A percentile compares a stretch with the other conserved stretches of the same genome.
Evolutionary conservation across 2,329 filamentous ascomycete species (phyloP).

Genomic region (Hypoxylon sp.): DNA sequence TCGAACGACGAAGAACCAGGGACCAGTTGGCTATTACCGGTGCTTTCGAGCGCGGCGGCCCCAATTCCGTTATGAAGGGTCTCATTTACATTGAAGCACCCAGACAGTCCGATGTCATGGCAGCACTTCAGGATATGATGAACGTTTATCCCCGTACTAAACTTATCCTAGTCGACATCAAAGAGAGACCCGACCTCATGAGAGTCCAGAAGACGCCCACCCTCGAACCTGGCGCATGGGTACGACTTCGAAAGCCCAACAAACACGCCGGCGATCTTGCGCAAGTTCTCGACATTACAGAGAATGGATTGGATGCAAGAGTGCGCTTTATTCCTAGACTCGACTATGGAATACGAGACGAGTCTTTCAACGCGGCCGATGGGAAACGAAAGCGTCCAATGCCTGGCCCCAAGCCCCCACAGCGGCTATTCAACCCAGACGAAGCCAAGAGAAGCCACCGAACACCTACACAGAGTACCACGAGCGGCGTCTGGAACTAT

Average conservation of each 20-base stretch:
- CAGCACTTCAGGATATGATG: slow-evolving; percentile 83
- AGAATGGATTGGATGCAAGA: slow-evolving; percentile 88
- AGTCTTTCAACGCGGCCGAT: slow-evolving; percentile 65
- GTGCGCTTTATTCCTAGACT: slow-evolving; percentile 90
- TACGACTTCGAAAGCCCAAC: slow-evolving; percentile 82
- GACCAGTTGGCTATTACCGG: slow-evolving; percentile 87
- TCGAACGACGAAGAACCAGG: slow-evolving; percentile 81
- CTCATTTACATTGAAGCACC: slow-evolving; percentile 96
- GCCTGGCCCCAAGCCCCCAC: slow-evolving; percentile 79
- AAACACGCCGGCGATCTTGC: slow-evolving; percentile 92
- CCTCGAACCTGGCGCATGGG: slow-evolving; percentile 89
- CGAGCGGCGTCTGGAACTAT: slow-evolving; percentile 73
- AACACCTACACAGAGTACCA: slow-evolving; percentile 42
- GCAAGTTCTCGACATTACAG: slow-evolving; percentile 90
- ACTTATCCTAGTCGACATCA: slow-evolving; percentile 90
- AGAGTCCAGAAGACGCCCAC: slow-evolving; percentile 87
- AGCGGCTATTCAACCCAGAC: slow-evolving; percentile 89
- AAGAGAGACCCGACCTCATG: slow-evolving; percentile 97
- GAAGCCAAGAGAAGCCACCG: slow-evolving; percentile 89
- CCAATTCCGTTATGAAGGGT: slow-evolving; percentile 85
- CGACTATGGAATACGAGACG: slow-evolving; percentile 91
- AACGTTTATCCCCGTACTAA: slow-evolving; percentile 91
- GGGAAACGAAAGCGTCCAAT: slow-evolving; percentile 83
- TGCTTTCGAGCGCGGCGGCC: slow-evolving; percentile 87
- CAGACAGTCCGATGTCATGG: slow-evolving; percentile 85